Base-by-base conservation (phyloP, 2,329 filamentous ascomycete species). In the Ceratocystis albifundus region DNA sequence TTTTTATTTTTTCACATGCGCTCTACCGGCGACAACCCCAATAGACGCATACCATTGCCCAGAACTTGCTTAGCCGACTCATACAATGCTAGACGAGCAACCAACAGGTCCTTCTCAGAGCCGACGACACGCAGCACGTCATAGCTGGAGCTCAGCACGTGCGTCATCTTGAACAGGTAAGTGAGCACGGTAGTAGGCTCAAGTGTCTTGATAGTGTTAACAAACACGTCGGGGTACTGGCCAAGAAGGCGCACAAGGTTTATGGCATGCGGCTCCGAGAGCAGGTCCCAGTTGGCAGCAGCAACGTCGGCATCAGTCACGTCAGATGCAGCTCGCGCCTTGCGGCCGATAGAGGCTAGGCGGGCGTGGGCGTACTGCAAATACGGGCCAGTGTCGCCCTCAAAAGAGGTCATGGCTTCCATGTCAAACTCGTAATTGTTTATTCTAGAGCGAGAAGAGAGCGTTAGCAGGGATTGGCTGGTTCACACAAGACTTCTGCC, bases 131-230 rank as follows among this genome's bases (percentile, higher is more conserved):
- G 84, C 69, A 95, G 79, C 68, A 89, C 86, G 72, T 92, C 89
- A 76, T 95, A 95, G 74, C 87, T 90, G 65, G 84, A 87, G 77
- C 87, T 90, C 65, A 95, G 76, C 30, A 84, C 80, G 75, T 95
- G 90, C 2, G 88, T 89, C 86, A 95, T 88, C 81, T 89, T 90
- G 80, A 93, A 94, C 57, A 94, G 80, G 74, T 93, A 90, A n/a
- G 76, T 77, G 69, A 78, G 74, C 66, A 76, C 74, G 6, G 76
- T 78, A 10, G 80, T 82, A 22, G 89, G 89, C 76, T 95, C 91
- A 25, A 91, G 82, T 0, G 89, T 95, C 80, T 89, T 89, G 71
- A 94, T 79, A 0, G 90, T 92, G 76, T 93, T 93, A 72, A 87
- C 80, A 67, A 95, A 85, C 4, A 90, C 88, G 71, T 95, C 90